Evolutionary conservation across 768 basidiomycete genomes (phyloP).

Genomic region (Lactifluus pinguis): DNA sequence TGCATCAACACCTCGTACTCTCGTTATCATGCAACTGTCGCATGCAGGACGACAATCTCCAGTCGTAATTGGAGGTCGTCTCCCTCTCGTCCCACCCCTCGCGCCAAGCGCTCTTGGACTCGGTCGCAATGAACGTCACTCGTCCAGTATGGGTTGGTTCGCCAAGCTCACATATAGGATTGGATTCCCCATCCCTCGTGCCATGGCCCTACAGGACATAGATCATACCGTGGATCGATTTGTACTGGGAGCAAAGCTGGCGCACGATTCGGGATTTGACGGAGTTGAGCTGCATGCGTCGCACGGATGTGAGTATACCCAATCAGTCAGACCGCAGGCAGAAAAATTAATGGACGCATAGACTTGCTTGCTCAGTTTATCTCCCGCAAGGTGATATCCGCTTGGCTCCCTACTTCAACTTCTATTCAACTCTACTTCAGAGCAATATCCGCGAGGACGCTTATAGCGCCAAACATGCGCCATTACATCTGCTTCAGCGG

Average conservation of each 20-base stretch:
- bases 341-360: conserved; percentile 23
- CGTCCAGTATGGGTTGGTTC: conserved; percentile 21
- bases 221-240: conserved; percentile 52
- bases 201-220: conserved; percentile 54
- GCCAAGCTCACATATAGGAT: conserved; percentile 35
- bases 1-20: conserved; percentile 1
- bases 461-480: conserved; percentile 40
- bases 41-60: conserved; percentile 80
- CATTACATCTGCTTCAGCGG: conserved; percentile 47
- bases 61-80: conserved; percentile 61
- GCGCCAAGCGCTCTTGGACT: conserved; percentile 62
- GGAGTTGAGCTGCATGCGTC: conserved; percentile 80
- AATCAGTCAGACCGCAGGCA: neutral
- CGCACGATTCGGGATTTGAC: conserved; percentile 66
- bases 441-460: conserved; percentile 50
- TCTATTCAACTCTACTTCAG: conserved; percentile 22
- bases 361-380: conserved; percentile 77
- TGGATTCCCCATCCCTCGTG: conserved; percentile 54
- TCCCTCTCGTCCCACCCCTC: conserved; percentile 47
- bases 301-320: conserved; percentile 63
- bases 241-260: conserved; percentile 55
- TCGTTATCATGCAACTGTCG: conserved; percentile 65
- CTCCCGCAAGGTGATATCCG: conserved; percentile 47
- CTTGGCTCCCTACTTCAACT: neutral
- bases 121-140: conserved; percentile 23